Evolutionary conservation across 176 grass and related monocot species (phyloP).

Genomic region (Hyparrhenia diplandra): DNA sequence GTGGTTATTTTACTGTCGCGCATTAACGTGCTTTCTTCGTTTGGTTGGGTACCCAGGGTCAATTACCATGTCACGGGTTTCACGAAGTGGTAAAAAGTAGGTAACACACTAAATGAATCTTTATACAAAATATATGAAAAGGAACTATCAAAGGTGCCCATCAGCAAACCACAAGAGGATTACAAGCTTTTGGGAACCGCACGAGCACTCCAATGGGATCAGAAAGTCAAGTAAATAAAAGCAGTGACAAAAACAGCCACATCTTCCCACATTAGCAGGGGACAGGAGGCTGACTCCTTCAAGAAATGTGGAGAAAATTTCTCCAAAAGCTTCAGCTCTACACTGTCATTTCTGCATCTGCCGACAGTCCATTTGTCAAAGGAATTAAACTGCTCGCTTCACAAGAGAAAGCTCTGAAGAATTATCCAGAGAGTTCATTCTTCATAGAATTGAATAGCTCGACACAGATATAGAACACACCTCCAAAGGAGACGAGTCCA

Average conservation of each 20-base stretch:
- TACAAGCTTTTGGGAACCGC: constrained; percentile 20
- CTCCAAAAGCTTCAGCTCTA: background rate
- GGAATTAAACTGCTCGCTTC: too few species aligned
- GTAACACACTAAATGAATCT: background rate
- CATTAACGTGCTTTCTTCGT: too few species aligned
- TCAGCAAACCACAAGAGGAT: background rate
- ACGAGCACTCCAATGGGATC: constrained; percentile 1
- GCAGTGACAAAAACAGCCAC: constrained; percentile 23
- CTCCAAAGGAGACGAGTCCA: background rate
- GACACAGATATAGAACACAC: too few species aligned
- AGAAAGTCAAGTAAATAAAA: constrained; percentile 17
- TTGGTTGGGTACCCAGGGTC: too few species aligned
- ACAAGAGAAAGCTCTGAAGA: background rate
- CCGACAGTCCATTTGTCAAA: constrained; percentile 30
- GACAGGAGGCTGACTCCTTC: constrained; percentile 7
- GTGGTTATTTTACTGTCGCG: too few species aligned
- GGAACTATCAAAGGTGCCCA: background rate
- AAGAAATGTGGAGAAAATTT: background rate
- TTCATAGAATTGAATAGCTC: too few species aligned
- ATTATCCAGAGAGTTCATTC: background rate
- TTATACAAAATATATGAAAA: background rate
- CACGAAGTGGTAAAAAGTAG: too few species aligned
- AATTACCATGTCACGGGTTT: too few species aligned
- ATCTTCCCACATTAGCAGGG: background rate
- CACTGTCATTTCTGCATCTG: constrained; percentile 19